These are phyloP conservation scores for Sporothrix sp. DNA, from an alignment of 2,329 filamentous ascomycete species.

Conservation along the genomic window DNA sequence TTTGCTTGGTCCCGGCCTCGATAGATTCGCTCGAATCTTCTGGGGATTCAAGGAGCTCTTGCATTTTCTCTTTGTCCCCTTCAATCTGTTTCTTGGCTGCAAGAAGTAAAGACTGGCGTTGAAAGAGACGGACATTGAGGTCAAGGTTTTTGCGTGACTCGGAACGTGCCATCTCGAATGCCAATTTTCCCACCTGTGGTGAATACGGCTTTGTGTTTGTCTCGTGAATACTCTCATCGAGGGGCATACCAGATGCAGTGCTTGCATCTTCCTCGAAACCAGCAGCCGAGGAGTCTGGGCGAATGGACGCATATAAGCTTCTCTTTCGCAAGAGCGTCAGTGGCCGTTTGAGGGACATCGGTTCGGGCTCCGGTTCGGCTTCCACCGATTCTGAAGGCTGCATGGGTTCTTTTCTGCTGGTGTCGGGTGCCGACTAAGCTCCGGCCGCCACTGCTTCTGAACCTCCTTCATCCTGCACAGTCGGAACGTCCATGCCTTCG, in stretches of 20 bases:
- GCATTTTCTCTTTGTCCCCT: neutral
- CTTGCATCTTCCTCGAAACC: neutral
- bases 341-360: neutral
- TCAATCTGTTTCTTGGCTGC: slow-evolving; percentile 16
- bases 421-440: slow-evolving; percentile 10
- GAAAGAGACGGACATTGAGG: slow-evolving; percentile 16
- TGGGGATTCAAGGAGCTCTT: neutral
- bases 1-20: neutral
- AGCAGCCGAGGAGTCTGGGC: neutral
- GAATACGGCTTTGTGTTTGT: neutral
- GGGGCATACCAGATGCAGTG: too few relatives aligned
- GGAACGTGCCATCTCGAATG: slow-evolving; percentile 15
- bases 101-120: slow-evolving; percentile 16
- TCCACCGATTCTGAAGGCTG: neutral
- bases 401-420: neutral
- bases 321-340: slow-evolving; percentile 2
- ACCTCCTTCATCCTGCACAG: neutral
- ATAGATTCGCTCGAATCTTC: neutral
- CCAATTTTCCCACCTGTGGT: slow-evolving; percentile 14
- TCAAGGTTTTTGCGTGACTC: slow-evolving; percentile 15
- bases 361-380: neutral
- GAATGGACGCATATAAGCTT: neutral
- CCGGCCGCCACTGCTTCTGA: neutral
- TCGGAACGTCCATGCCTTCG: neutral
- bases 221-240: too few relatives aligned